Evolutionary conservation across 371 early-diverging fungal species (phyloP), one percentile per base, ranked within the genome.

Genomic region (Apophysomyces elegans): DNA sequence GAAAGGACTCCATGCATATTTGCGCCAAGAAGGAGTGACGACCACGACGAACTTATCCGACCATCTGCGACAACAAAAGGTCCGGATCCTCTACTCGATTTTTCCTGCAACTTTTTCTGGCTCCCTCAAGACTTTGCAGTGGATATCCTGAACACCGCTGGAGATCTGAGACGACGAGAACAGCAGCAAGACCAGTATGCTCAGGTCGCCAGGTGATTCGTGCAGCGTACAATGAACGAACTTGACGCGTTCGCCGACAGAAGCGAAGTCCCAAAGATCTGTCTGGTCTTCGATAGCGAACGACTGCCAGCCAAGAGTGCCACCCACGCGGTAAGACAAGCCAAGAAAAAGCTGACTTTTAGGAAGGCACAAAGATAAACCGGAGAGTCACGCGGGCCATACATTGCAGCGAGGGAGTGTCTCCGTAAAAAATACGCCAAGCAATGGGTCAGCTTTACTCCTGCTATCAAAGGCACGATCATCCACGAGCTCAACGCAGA

Each of bases 401-500:
- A 43, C 14, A 14, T 12, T 43, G 5, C 14, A 43, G 43, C 4
- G 14, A 43, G 14, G 14, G 12, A 12, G 9, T 4, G 5, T 43
- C 43, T 61, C 37, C 47, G 61, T 43, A 18, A 37, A 47, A 61
- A 47, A 61, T 9, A 61, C 32, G 45, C 61, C 61, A 61, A 37
- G 37, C 54, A 47, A 5, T 47, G 47, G 47, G 18, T 47, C 13
- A 47, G 47, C 18, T 47, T 47, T 47, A 47, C 21, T 13, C 13
- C n/a, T 2, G 47, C 16, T 5, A 47, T 47, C 18, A 47, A 47
- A 47, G n/a, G 18, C 18, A 0, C 1, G 21, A 47, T 47, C 18
- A 47, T 47, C 4, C 47, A 47, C n/a, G n/a, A 47, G 47, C 47
- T n/a, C 0, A 18, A 47, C 18, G 47, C 13, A 47, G 18, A 47